Base-by-base conservation (phyloP, 331 rosid species). In the Quercus lobata region DNA sequence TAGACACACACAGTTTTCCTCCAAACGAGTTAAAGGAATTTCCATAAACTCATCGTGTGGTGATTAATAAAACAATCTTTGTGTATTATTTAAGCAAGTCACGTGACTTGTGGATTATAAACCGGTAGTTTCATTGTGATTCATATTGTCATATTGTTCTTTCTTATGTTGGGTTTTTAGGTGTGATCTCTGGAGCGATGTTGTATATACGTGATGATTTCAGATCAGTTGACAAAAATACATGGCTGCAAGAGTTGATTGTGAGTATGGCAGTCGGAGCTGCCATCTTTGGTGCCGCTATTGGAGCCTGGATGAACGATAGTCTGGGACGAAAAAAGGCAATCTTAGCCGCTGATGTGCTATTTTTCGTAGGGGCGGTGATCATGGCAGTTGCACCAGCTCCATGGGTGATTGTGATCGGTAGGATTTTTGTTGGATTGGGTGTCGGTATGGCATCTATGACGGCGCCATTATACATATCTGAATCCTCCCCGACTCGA, bases 391-490 rank as follows among this genome's bases (percentile, higher is more conserved):
- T 7, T 12, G 89, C 98, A 74, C 91, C 91, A 8, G 81, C 25
- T 81, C 96, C 97, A 0, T 83, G 88, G 91, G 76, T 93, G 61
- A 85, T 93, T 82, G 89, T 92, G 22, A 5, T 86, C 3, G 97
- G 98, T 14, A 87, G 98, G 77, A 6, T 92, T 27, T 78, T 89
- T 4, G 98, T 93, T 21, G 98, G 98, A 18, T 82, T 93, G 22
- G 98, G 97, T 9, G 97, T 93, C 2, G 98, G 98, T 24, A 91
- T 93, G 92, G 96, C 97, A 44, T 91, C 97, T 79, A 93, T 93
- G 97, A 93, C 95, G 2, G 83, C 97, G 0, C 97, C 98, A 9
- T 84, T 93, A 4, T 93, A 93, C 83, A 91, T 93, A 24, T 91
- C 97, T n/a, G 97, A 90, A 84, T 90, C 89, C 65, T 90, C 94